Conservation (phyloP, 1,284 basidiomycete species). For the Fomitopsis betulina region DNA sequence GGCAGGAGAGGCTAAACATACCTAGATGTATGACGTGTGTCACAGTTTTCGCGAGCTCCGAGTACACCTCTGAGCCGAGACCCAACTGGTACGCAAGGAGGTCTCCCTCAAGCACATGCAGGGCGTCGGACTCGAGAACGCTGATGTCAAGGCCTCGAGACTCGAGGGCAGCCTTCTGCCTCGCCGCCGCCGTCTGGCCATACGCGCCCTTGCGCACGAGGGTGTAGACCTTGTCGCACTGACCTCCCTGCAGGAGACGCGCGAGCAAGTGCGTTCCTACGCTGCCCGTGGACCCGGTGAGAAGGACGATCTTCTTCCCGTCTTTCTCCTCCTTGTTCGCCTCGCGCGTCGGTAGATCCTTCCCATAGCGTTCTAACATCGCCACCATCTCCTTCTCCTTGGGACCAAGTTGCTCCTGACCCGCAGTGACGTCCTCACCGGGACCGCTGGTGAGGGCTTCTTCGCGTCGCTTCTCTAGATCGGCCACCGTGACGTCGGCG, state of each 20-base stretch:
- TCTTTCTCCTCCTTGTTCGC: background rate
- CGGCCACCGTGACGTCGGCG: conserved; percentile 24
- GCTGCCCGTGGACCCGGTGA: conserved; percentile 8
- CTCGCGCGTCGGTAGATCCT: background rate
- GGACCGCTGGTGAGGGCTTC: background rate
- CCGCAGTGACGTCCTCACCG: background rate
- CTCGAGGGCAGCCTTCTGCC: conserved; percentile 26
- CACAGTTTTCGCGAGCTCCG: conserved; percentile 17
- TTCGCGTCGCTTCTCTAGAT: conserved; percentile 10
- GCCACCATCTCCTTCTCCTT: conserved; percentile 1
- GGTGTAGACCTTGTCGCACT: conserved; percentile 5
- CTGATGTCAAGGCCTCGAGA: conserved; percentile 26
- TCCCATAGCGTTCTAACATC: background rate
- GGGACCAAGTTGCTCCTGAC: background rate
- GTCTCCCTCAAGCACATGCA: conserved; percentile 29
- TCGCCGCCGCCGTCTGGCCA: background rate
- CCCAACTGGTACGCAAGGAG: conserved; percentile 21
- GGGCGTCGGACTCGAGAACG: conserved; percentile 24
- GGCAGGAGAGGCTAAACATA: background rate
- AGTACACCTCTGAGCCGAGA: conserved; percentile 7
- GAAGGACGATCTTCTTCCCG: conserved; percentile 1
- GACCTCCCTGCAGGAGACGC: background rate
- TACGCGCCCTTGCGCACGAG: conserved; percentile 3
- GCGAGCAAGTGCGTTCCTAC: conserved; percentile 8
- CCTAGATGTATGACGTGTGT: conserved; percentile 25